A percentile compares a stretch with the other conserved stretches of the same genome.
These are phyloP conservation scores for Torulaspora delbrueckii DNA, from an alignment of 805 yeast species.

Conservation along the genomic window DNA sequence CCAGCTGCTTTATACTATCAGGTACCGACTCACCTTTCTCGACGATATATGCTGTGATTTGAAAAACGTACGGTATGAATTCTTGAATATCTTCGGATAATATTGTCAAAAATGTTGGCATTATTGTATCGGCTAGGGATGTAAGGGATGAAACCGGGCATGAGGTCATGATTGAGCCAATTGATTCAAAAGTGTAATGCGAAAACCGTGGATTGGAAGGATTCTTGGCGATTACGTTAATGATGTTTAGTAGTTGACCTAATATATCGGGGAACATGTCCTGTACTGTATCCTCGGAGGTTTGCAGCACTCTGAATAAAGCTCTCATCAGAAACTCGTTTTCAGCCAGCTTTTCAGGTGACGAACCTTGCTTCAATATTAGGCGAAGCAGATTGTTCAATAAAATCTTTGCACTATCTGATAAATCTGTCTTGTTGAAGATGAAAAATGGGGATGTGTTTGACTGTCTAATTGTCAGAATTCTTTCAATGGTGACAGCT, in stretches of 20 bases:
- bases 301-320: constrained; percentile 72
- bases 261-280: constrained; percentile 45
- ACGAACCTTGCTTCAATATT: constrained; percentile 50
- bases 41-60: constrained; percentile 73
- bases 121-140: constrained; percentile 41
- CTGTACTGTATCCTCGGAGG: constrained; percentile 62
- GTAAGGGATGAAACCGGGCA: constrained; percentile 32
- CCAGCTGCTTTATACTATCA: constrained; percentile 54
- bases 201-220: constrained; percentile 95
- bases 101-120: constrained; percentile 63
- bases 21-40: constrained; percentile 58
- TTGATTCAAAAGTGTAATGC: constrained; percentile 84
- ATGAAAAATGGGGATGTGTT: constrained; percentile 49
- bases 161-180: constrained; percentile 68
- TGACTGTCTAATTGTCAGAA: constrained; percentile 66
- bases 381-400: constrained; percentile 62
- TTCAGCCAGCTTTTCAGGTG: constrained; percentile 91
- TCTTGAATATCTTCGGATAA: constrained; percentile 86
- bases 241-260: constrained; percentile 62
- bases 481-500: constrained; percentile 86
- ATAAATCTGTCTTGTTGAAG: constrained; percentile 69
- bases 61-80: constrained; percentile 89
- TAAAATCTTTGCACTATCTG: constrained; percentile 55
- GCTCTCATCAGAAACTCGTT: constrained; percentile 91
- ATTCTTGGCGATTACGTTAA: constrained; percentile 68